Percentiles rank a stretch among this genome's conserved stretches.
These are phyloP conservation scores for Xylaria palmicola DNA, from an alignment of 495 filamentous ascomycete species.

Conservation along the genomic window DNA sequence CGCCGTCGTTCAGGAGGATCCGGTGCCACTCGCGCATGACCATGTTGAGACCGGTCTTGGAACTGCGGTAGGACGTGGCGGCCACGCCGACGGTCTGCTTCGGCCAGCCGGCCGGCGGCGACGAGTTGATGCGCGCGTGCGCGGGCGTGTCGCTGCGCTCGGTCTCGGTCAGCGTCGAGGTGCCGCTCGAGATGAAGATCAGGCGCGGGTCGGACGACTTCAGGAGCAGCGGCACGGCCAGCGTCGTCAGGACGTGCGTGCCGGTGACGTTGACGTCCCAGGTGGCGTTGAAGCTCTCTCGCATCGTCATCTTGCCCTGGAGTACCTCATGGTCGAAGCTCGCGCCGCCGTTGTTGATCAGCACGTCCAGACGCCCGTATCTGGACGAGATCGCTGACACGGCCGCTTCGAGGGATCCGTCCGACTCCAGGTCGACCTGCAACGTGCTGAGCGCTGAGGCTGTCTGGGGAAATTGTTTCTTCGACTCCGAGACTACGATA, in stretches of 20 bases:
- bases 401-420: constrained; percentile 50
- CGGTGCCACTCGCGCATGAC: constrained; percentile 59
- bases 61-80: constrained; percentile 47
- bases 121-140: constrained; percentile 28
- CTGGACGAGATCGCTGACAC: constrained; percentile 32
- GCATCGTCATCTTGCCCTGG: constrained; percentile 27
- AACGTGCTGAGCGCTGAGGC: constrained; percentile 37
- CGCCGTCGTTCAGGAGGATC: constrained; percentile 54
- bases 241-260: constrained; percentile 48
- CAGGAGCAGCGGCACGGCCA: constrained; percentile 47
- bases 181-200: constrained; percentile 52
- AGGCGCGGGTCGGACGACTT: constrained; percentile 44
- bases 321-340: constrained; percentile 33
- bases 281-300: constrained; percentile 46
- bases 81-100: constrained; percentile 7
- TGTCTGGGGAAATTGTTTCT: constrained; percentile 37
- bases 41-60: constrained; percentile 66
- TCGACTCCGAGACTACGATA: constrained; percentile 19
- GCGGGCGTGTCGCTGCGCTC: constrained; percentile 19
- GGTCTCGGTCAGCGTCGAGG: constrained; percentile 43
- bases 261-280: constrained; percentile 52
- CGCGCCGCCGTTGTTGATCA: constrained; percentile 55
- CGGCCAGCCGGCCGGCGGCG: constrained; percentile 45
- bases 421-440: constrained; percentile 51
- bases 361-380: constrained; percentile 48